A percentile compares a stretch with the other conserved stretches of the same genome.
Evolutionary conservation across 352 stramenopile species (phyloP).

Genomic region (Thalassiosira livingstoniorum): DNA sequence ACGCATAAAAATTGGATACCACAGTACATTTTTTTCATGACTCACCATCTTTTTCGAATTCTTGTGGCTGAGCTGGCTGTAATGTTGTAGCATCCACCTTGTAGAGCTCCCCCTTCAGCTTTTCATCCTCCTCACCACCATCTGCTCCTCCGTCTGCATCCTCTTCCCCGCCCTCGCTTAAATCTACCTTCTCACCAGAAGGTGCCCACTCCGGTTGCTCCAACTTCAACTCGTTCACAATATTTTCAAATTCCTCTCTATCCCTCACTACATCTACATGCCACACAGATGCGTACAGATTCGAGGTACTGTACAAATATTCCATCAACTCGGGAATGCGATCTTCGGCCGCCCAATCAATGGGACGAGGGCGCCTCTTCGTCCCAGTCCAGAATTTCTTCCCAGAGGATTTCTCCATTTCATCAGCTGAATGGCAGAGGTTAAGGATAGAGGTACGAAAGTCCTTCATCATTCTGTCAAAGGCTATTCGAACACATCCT

Average conservation of each 20-base stretch:
- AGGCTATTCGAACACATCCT: constrained; percentile 64
- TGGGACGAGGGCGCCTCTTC: constrained; percentile 87
- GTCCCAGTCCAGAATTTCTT: constrained; percentile 97
- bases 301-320: constrained; percentile 68
- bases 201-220: constrained; percentile 60
- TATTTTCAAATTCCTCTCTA: constrained; percentile 55
- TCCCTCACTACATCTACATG: constrained; percentile 59
- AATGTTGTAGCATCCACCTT: constrained; percentile 68
- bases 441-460: constrained; percentile 71
- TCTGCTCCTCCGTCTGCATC: constrained; percentile 34
- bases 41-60: constrained; percentile 95
- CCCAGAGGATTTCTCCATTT: constrained; percentile 89
- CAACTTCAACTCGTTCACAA: constrained; percentile 58
- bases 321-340: constrained; percentile 65
- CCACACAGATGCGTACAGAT: constrained; percentile 67
- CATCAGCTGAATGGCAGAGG: constrained; percentile 62
- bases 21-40: background rate
- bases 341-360: constrained; percentile 68
- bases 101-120: constrained; percentile 72
- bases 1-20: background rate
- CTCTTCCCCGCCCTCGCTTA: constrained; percentile 69
- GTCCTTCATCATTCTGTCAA: constrained; percentile 71
- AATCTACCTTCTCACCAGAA: constrained; percentile 64
- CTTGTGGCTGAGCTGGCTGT: constrained; percentile 80
- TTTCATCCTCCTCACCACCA: constrained; percentile 62